Base-by-base conservation (phyloP, 805 yeast species). In the Sungouiozyma ichnusensis region DNA sequence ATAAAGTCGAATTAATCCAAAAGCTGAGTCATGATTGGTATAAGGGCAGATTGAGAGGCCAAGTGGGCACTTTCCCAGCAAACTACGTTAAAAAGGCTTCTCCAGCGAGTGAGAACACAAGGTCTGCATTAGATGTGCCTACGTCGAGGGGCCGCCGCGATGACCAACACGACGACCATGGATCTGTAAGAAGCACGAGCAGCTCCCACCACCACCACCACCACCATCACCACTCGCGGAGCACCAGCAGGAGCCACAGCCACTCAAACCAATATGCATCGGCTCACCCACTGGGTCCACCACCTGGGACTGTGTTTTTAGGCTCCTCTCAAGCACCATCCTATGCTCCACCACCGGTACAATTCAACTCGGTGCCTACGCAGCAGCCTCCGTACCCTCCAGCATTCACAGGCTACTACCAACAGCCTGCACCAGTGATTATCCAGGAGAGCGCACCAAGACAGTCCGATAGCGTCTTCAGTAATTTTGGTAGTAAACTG, bases 1-100 rank as follows among this genome's bases (percentile, higher is more conserved):
- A 81, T 47, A 76, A 72, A 52, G 60, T 90, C 37, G 73, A 73
- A 20, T 75, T 90, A 3, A 43, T 76, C 4, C 94, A 86, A 57
- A 82, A 76, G 52, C 69, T 81, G 37, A 82, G 88, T 17, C 72
- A 73, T 33, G 87, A 85, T 55, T 90, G 97, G 97, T 86, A 92
- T 85, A 81, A 75, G 56, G 97, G 97, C 36, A 64, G 66, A 14
- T 57, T 68, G 34, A 71, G 74, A 44, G 73, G 74, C 4, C 59
- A 61, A 27, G 72, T 73, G 6, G 97, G 97, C 33, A 79, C 87
- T 53, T 87, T 90, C 66, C 97, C 97, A 7, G 66, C 88, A 2
- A 85, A 85, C 60, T 90, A 90, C 56, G 95, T 87, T 38, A 71
- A 69, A 40, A 24, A 24, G 11, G 29, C 29, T 11, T 24, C 29